Conservation (phyloP, 2,329 filamentous ascomycete genomes). For the Ramularia endophylla region DNA sequence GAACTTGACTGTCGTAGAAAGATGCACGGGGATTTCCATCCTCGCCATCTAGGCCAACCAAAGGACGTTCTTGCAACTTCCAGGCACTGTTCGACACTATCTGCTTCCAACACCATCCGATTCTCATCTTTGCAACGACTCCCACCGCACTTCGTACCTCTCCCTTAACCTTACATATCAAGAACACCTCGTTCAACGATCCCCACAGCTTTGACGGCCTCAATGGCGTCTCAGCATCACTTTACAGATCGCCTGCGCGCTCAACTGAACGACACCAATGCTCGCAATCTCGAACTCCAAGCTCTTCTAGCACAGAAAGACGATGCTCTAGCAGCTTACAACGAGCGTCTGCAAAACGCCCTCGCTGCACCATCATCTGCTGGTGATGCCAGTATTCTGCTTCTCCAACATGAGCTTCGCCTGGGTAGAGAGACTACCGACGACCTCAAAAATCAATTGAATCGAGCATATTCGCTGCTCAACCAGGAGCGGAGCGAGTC, state of each 20-base stretch:
- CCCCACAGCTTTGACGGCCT: not conserved
- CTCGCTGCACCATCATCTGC: not conserved
- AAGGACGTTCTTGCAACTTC: no score
- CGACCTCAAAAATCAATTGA: constrained; percentile 9
- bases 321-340: constrained; percentile 12
- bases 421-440: constrained; percentile 7
- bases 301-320: constrained; percentile 16
- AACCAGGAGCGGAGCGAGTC: constrained; percentile 8
- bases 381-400: not conserved
- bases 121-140: no score
- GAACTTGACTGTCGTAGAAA: no score
- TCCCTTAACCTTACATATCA: no score
- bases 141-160: no score
- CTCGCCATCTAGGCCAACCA: no score
- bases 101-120: no score
- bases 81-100: constrained; percentile 21
- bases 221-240: constrained; percentile 15
- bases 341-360: constrained; percentile 9
- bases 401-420: constrained; percentile 8
- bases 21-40: no score
- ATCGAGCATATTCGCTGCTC: constrained; percentile 5
- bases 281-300: constrained; percentile 16
- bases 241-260: constrained; percentile 13
- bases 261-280: constrained; percentile 13
- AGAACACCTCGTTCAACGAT: no score